Conservation (phyloP, 495 filamentous ascomycete species). For the Elasticomyces elasticus region DNA sequence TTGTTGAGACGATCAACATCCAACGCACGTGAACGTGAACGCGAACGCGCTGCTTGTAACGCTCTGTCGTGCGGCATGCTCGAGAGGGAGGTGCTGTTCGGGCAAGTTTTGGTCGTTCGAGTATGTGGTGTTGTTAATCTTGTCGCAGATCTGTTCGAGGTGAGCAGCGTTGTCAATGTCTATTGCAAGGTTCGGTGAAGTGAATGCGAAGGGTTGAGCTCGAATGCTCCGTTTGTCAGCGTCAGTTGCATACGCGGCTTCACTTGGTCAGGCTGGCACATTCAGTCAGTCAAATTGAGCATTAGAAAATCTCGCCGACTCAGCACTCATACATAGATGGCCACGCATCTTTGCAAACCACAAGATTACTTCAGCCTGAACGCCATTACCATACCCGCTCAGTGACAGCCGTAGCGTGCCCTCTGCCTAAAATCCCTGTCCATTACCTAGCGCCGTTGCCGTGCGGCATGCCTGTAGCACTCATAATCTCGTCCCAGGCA, state of each 20-base stretch:
- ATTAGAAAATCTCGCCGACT: neutral
- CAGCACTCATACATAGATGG: neutral
- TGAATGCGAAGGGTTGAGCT: too few relatives aligned
- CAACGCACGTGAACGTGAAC: too few relatives aligned
- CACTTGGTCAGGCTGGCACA: neutral
- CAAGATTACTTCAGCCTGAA: neutral
- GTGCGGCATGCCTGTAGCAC: neutral
- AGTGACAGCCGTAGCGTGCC: neutral
- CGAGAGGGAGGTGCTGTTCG: too few relatives aligned
- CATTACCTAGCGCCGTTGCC: neutral
- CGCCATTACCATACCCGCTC: neutral
- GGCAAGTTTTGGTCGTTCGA: too few relatives aligned
- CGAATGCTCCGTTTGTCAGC: too few relatives aligned
- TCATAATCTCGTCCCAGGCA: constrained; percentile 80
- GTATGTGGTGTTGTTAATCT: too few relatives aligned
- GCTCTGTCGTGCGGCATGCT: too few relatives aligned
- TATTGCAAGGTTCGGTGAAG: too few relatives aligned
- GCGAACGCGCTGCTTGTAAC: too few relatives aligned
- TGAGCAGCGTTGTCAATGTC: too few relatives aligned
- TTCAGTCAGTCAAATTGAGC: neutral
- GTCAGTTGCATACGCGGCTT: neutral
- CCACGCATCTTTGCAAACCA: neutral
- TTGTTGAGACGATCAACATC: too few relatives aligned
- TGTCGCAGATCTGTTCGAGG: too few relatives aligned
- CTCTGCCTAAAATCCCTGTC: neutral